Evolutionary conservation across 2,329 filamentous ascomycete genomes (phyloP).

Genomic region (Teratosphaeria pseudoeucalypti): DNA sequence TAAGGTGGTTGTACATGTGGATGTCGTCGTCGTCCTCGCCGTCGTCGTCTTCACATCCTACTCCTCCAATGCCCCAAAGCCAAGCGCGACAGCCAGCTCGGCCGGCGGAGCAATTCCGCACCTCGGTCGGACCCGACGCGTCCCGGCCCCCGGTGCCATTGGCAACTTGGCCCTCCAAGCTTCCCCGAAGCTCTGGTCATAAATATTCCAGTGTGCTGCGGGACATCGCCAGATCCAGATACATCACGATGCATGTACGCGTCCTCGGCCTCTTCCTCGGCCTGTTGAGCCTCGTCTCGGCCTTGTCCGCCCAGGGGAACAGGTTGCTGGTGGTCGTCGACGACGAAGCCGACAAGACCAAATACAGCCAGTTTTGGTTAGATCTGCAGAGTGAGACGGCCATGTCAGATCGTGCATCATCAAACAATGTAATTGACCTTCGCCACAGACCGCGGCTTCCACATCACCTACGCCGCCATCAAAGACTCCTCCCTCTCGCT

Average conservation of each 20-base stretch:
- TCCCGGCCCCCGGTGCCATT: neutral
- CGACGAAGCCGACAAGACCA: slow-evolving; percentile 66
- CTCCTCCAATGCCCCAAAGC: neutral
- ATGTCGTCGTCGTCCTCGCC: neutral
- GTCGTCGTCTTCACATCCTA: neutral
- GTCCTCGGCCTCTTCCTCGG: slow-evolving; percentile 47
- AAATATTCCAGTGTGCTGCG: neutral
- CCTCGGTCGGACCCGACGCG: neutral
- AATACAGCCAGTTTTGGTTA: slow-evolving; percentile 71
- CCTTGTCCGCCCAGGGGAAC: slow-evolving; percentile 67
- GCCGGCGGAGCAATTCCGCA: neutral
- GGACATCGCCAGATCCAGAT: neutral
- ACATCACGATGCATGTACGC: slow-evolving; percentile 22
- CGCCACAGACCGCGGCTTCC: slow-evolving; percentile 64
- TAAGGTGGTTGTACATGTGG: neutral
- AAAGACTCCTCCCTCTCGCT: slow-evolving; percentile 68
- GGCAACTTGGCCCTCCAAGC: neutral
- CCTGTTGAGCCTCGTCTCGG: slow-evolving; percentile 57
- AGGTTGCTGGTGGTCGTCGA: slow-evolving; percentile 80
- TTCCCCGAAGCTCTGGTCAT: neutral
- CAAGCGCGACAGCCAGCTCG: neutral
- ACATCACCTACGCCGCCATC: slow-evolving; percentile 70
- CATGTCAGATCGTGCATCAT: neutral
- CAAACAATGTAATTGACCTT: neutral
- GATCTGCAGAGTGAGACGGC: slow-evolving; percentile 55